phyloP scores from a whole-genome alignment of 164 flowering plant species.

The Stephania yunnanensis region DNA sequence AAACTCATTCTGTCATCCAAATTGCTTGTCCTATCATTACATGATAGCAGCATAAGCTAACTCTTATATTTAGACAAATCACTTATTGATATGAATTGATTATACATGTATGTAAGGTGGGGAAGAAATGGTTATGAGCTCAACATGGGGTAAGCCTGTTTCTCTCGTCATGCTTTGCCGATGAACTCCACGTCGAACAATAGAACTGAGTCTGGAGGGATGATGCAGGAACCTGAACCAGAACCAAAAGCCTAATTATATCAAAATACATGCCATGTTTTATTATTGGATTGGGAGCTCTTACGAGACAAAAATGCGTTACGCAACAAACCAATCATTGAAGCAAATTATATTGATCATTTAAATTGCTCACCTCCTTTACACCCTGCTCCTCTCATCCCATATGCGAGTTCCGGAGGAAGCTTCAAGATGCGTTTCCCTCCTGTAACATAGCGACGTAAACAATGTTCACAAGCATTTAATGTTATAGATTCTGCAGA shows the following conservation, averaged over 20 bases:
- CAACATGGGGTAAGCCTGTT: background rate
- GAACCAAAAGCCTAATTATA: background rate
- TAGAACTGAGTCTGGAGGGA: conserved; percentile 84
- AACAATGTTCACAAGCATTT: background rate
- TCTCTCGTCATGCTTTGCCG: conserved; percentile 50
- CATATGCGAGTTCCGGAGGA: conserved; percentile 85
- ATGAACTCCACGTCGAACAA: conserved; percentile 84
- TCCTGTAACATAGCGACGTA: conserved; percentile 27
- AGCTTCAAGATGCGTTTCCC: conserved; percentile 75
- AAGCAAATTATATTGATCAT: background rate
- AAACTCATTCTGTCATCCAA: too few species aligned
- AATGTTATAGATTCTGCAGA: background rate
- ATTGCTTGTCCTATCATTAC: too few species aligned
- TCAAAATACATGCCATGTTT: background rate
- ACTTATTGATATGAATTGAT: too few species aligned
- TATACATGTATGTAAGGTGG: too few species aligned
- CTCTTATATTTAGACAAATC: too few species aligned
- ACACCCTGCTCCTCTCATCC: conserved; percentile 86
- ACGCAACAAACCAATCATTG: background rate
- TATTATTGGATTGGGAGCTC: background rate
- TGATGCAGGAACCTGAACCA: conserved; percentile 70
- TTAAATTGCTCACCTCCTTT: conserved; percentile 56
- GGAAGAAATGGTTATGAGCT: background rate
- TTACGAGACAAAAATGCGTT: background rate
- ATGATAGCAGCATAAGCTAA: too few species aligned